Evolutionary conservation across 768 basidiomycete genomes (phyloP), one percentile per base, ranked within the genome.

Genomic region (Boletellus sp.): DNA sequence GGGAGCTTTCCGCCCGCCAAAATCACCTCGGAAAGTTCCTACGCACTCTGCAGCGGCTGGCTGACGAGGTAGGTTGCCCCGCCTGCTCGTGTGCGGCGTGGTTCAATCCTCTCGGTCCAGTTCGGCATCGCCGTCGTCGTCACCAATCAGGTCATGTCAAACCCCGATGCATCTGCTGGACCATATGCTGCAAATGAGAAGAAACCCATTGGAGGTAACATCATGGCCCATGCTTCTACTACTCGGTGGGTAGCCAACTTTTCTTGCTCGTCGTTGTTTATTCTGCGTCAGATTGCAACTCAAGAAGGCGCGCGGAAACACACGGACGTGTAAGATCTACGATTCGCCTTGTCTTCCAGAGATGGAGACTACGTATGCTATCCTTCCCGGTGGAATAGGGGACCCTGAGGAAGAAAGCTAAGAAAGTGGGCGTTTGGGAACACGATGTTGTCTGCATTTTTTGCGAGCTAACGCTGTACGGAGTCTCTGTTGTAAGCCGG

Each of bases 91-190:
- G 32, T 16, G 23, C 43, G 23, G 22, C 12, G n/a, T 43, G 26
- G 19, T 42, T 48, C 15, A n/a, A 53, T 45, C 35, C 57, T 49
- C 56, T 46, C 36, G 45, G 42, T 35, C 22, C 54, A 98, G 95
- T 99, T 91, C 62, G 96, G 96, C 24, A 90, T 98, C 42, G 96
- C 96, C 4, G 95, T 98, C 20, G 94, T 99, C 11, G 85, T 97
- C 36, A 90, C 91, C 4, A 99, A 99, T 67, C 96, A 99, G 69
- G 96, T 99, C 58, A 96, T 99, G 81, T 97, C 96, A n/a, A 94
- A 85, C 50, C 95, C 96, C 2, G 96, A 99, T 65, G 93, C 92
- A 24, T 82, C 87, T 3, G 91, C 91, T 42, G 88, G 89, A 12
- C 90, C 91, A 17, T 91, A 90, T 54, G 85, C 85, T 35, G 81